Conservation (phyloP, 2,329 filamentous ascomycete species). For the Alternaria conjuncta region DNA sequence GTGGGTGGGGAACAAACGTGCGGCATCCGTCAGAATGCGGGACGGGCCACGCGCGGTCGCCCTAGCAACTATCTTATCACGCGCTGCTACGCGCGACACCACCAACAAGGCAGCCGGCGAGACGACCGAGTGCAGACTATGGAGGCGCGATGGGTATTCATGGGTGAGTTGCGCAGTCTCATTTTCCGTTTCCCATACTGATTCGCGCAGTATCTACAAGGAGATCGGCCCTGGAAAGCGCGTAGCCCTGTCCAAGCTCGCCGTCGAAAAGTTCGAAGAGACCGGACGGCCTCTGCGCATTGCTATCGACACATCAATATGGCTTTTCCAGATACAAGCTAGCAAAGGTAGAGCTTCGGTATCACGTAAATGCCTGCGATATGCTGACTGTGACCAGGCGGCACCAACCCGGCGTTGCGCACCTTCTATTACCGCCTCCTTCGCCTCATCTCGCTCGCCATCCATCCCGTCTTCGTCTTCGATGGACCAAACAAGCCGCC, state of each 20-base stretch:
- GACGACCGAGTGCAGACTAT: conserved; percentile 19
- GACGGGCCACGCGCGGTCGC: conserved; percentile 27
- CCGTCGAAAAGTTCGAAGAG: conserved; percentile 75
- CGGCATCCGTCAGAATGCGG: conserved; percentile 19
- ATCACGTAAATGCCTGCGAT: neutral
- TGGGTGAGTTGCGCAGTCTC: conserved; percentile 35
- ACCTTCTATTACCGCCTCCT: conserved; percentile 92
- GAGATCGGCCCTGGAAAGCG: conserved; percentile 84
- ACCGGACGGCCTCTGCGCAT: conserved; percentile 78
- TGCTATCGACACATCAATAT: conserved; percentile 94
- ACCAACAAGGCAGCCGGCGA: conserved; percentile 17
- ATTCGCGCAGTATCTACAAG: conserved; percentile 75
- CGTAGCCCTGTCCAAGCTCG: conserved; percentile 81
- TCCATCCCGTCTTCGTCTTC: conserved; percentile 89
- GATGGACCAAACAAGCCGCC: conserved; percentile 84
- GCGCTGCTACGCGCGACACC: conserved; percentile 15
- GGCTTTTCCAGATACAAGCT: conserved; percentile 92
- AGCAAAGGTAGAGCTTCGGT: conserved; percentile 65
- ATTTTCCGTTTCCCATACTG: neutral
- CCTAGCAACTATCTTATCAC: conserved; percentile 43
- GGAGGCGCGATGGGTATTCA: conserved; percentile 49
- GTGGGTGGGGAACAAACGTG: conserved; percentile 20
- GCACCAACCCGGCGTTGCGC: conserved; percentile 85
- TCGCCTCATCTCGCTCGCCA: conserved; percentile 75
- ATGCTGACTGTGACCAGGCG: conserved; percentile 59